A percentile compares a stretch with the other conserved stretches of the same genome.
phyloP scores from a whole-genome alignment of 139 green algal genomes.

The Coccomyxa sp. region DNA sequence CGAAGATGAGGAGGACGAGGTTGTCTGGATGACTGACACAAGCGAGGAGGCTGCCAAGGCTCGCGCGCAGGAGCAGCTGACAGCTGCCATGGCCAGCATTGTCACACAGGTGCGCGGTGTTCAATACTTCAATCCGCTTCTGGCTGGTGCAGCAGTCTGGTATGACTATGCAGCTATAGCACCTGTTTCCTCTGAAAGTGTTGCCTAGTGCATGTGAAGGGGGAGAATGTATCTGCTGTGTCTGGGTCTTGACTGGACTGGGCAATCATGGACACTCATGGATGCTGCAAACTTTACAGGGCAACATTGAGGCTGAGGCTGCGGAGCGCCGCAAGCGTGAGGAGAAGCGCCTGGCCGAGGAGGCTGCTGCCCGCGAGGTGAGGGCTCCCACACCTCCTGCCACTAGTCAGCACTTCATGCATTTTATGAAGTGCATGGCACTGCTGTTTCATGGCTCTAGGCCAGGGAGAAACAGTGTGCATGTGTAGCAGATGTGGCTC shows the following conservation, averaged over 20 bases:
- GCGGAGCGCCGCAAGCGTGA: slow-evolving; percentile 51
- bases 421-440: too few relatives aligned
- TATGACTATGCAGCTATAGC: too few relatives aligned
- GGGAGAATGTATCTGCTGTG: too few relatives aligned
- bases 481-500: neutral
- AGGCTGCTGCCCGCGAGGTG: slow-evolving; percentile 13
- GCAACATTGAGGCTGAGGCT: slow-evolving; percentile 79
- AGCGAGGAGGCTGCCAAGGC: slow-evolving; percentile 63
- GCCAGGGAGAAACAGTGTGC: too few relatives aligned
- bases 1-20: slow-evolving; percentile 43
- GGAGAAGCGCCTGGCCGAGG: slow-evolving; percentile 25
- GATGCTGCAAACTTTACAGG: slow-evolving; percentile 32
- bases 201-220: too few relatives aligned
- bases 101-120: too few relatives aligned
- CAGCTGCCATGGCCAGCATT: slow-evolving; percentile 55
- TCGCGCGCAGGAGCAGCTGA: slow-evolving; percentile 88
- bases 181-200: too few relatives aligned
- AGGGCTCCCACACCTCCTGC: neutral
- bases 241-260: too few relatives aligned
- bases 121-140: too few relatives aligned
- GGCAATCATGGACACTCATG: too few relatives aligned
- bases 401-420: neutral
- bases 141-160: too few relatives aligned
- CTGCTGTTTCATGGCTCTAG: too few relatives aligned
- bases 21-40: slow-evolving; percentile 94